Conservation (phyloP, 169 alveolate genomes). For the Ichthyophthirius multifiliis region DNA sequence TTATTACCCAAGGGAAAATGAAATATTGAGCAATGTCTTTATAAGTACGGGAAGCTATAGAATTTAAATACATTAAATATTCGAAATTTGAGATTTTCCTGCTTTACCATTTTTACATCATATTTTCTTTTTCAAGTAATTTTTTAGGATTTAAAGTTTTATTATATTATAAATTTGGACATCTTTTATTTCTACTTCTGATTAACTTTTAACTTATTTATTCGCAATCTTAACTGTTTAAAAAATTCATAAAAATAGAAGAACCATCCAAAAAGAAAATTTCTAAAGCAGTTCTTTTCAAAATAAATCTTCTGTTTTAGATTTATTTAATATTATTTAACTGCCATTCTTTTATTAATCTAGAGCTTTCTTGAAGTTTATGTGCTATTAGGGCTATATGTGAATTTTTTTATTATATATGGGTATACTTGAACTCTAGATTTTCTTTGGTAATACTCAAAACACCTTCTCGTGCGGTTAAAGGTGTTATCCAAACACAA, state of each 20-base stretch:
- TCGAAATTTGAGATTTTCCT: conserved; percentile 76
- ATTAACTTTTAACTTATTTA: conserved; percentile 42
- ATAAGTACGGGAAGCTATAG: conserved; percentile 61
- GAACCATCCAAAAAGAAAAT: conserved; percentile 50
- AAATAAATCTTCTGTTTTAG: conserved; percentile 64
- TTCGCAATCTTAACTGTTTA: conserved; percentile 35
- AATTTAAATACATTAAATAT: conserved; percentile 59
- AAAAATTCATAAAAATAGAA: conserved; percentile 44
- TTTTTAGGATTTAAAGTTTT: conserved; percentile 53
- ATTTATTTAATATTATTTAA: conserved; percentile 53
- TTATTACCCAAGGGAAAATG: conserved; percentile 77
- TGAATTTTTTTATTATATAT: not conserved
- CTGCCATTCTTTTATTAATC: conserved; percentile 36
- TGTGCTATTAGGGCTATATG: conserved; percentile 17
- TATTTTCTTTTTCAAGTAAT: conserved; percentile 45
- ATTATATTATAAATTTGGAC: conserved; percentile 33
- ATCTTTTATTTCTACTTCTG: conserved; percentile 37
- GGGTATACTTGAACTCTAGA: not conserved
- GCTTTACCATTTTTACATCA: conserved; percentile 51
- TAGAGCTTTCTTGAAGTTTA: not conserved
- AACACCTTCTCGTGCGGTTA: conserved; percentile 8
- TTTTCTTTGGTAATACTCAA: not conserved
- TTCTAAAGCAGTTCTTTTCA: conserved; percentile 68
- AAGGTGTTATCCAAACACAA: not conserved
- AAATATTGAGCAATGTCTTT: conserved; percentile 78